A percentile compares a stretch with the other conserved stretches of the same genome.
Conservation (phyloP, 768 basidiomycete genomes). For the Kwoniella europaea region DNA sequence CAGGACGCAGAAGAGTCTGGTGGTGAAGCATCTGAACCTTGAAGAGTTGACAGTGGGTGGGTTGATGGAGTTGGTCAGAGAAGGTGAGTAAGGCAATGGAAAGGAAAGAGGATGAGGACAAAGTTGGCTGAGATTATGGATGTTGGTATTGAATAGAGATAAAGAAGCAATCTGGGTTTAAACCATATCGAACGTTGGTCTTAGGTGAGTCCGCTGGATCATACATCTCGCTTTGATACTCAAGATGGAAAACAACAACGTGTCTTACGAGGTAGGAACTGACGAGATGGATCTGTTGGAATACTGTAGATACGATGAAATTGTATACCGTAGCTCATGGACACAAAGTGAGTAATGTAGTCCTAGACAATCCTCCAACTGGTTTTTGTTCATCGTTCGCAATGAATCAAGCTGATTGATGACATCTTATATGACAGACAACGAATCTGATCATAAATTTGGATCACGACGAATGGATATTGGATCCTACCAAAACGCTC, state of each 20-base stretch:
- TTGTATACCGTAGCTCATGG: constrained; percentile 94
- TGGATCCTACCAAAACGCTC: constrained; percentile 72
- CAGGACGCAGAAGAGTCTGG: constrained; percentile 83
- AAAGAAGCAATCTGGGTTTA: constrained; percentile 77
- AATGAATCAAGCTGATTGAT: background rate
- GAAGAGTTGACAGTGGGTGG: constrained; percentile 75
- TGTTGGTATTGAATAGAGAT: constrained; percentile 63
- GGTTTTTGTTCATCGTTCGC: background rate
- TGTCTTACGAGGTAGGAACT: background rate
- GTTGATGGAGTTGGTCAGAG: constrained; percentile 72
- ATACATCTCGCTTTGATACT: too few relatives aligned
- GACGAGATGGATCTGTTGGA: background rate
- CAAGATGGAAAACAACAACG: too few relatives aligned
- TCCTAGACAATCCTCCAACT: background rate
- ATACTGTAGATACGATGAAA: constrained; percentile 79
- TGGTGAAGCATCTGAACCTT: constrained; percentile 81
- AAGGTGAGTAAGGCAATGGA: constrained; percentile 43
- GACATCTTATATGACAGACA: constrained; percentile 65
- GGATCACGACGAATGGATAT: constrained; percentile 87
- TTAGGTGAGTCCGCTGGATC: constrained; percentile 65
- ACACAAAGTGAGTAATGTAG: constrained; percentile 69
- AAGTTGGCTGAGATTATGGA: background rate
- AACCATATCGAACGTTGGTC: constrained; percentile 75
- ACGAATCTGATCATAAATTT: constrained; percentile 98
- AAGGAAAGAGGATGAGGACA: background rate